A percentile compares a stretch with the other conserved stretches of the same genome.
Conservation (phyloP, 148 eudicot species). For the Rhododendron kiyosumense region DNA sequence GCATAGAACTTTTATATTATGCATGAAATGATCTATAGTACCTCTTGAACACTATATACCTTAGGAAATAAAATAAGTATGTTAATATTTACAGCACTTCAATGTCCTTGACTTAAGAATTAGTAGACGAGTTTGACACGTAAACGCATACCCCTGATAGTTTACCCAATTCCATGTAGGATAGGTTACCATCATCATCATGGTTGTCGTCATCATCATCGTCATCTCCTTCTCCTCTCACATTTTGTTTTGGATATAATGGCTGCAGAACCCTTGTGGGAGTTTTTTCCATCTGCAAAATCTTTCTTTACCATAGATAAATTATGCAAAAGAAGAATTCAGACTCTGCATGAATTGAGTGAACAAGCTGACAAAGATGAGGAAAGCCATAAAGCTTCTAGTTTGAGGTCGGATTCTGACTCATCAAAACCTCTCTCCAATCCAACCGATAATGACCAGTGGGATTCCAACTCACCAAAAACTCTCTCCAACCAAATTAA, state of each 20-base stretch:
- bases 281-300: conserved; percentile 23
- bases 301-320: conserved; percentile 14
- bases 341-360: conserved; percentile 31
- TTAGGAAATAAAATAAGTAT: not conserved
- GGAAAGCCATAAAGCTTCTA: conserved; percentile 18
- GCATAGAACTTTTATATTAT: not conserved
- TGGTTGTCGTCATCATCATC: too few species aligned
- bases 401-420: conserved; percentile 6
- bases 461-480: conserved; percentile 6
- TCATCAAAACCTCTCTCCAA: conserved; percentile 15
- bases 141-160: not conserved
- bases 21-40: not conserved
- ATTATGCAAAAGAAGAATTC: conserved; percentile 27
- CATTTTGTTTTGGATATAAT: not conserved
- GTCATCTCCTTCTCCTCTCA: not conserved
- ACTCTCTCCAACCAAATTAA: conserved; percentile 12
- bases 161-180: not conserved
- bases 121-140: not conserved
- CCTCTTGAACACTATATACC: not conserved
- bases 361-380: conserved; percentile 14
- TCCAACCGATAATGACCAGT: not conserved
- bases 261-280: conserved; percentile 22
- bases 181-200: not conserved
- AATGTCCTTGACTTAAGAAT: not conserved
- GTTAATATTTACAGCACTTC: not conserved